Evolutionary conservation across 106 monocot species (phyloP).

Genomic region (Dactylorhiza incarnata): DNA sequence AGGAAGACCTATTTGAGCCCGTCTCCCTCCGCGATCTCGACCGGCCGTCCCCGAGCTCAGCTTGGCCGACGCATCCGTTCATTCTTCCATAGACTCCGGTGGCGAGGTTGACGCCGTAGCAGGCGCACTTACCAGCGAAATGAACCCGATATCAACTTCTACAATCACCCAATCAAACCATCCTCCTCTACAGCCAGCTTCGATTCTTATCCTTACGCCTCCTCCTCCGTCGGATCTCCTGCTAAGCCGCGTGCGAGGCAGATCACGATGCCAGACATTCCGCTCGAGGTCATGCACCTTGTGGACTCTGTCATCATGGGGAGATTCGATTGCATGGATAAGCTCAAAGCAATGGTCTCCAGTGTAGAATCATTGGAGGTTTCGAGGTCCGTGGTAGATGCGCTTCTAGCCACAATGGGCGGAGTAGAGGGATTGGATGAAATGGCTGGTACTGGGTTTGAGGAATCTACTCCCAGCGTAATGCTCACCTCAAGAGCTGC

Average conservation of each 20-base stretch:
- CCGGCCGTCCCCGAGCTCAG: neutral
- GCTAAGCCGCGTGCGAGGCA: slow-evolving; percentile 21
- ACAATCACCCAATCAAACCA: neutral
- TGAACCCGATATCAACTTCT: slow-evolving; percentile 2
- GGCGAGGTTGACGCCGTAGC: slow-evolving; percentile 11
- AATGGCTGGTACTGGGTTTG: neutral
- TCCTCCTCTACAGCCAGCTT: slow-evolving; percentile 34
- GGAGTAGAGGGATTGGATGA: slow-evolving; percentile 64
- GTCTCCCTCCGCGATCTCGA: slow-evolving; percentile 59
- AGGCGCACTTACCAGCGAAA: slow-evolving; percentile 3
- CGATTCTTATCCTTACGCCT: slow-evolving; percentile 33
- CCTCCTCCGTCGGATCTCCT: slow-evolving; percentile 19
- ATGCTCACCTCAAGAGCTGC: slow-evolving; percentile 75
- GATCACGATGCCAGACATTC: slow-evolving; percentile 44
- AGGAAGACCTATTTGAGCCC: slow-evolving; percentile 72
- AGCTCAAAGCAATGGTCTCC: slow-evolving; percentile 28
- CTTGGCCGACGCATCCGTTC: slow-evolving; percentile 10
- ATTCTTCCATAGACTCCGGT: slow-evolving; percentile 19
- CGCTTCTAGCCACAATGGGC: slow-evolving; percentile 75
- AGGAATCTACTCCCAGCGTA: slow-evolving; percentile 38
- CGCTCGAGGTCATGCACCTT: slow-evolving; percentile 59
- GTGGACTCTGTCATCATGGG: slow-evolving; percentile 92
- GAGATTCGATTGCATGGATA: slow-evolving; percentile 35
- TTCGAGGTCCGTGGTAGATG: slow-evolving; percentile 61
- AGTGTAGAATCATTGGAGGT: slow-evolving; percentile 12